Base-by-base conservation (phyloP, 257 asterid species). In the Solanum pinnatisectum region DNA sequence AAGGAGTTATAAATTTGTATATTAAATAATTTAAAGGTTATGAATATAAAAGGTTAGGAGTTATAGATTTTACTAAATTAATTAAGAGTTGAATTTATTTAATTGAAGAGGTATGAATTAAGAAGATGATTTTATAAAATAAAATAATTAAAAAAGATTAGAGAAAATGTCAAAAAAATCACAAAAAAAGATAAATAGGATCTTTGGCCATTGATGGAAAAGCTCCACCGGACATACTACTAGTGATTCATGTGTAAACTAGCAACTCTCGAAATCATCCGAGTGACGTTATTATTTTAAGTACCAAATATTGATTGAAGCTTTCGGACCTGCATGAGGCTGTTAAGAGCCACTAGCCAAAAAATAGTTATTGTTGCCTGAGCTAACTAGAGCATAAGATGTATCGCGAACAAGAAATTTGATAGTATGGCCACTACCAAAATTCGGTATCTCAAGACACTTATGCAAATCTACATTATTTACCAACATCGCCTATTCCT, bases 401-500 rank as follows among this genome's bases (percentile, higher is more conserved):
- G 91, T 89, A 87, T 93, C 98, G 10, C 93, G 94, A 30, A 96
- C 97, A 23, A 94, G 90, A 84, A 96, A 92, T 92, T 92, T 95
- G 84, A 92, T 92, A 40, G 71, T 89, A 3, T 92, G 93, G 65
- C 94, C 90, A 87, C 98, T 94, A 33, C 63, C 33, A 40, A 84
- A 92, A 42, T 95, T 94, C 88, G 93, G 35, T 83, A 95, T 90
- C 36, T 95, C 98, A 1, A 95, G 89, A 87, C 98, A 95, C 88
- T 96, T 98, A 7, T 87, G 94, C 68, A 95, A 89, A 91, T 96
- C 99, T 1, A 94, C 91, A 52, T 95, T 98, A 77, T 87, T 95
- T 91, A 93, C 96, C 95, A 96, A 91, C 95, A 95, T 85, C 91
- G 95, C 98, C 98, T 98, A 95, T 93, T 96, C 99, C 91, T 91